These are phyloP conservation scores for Taphrina pruni DNA, from an alignment of 1,139 yeast genomes.

Conservation along the genomic window DNA sequence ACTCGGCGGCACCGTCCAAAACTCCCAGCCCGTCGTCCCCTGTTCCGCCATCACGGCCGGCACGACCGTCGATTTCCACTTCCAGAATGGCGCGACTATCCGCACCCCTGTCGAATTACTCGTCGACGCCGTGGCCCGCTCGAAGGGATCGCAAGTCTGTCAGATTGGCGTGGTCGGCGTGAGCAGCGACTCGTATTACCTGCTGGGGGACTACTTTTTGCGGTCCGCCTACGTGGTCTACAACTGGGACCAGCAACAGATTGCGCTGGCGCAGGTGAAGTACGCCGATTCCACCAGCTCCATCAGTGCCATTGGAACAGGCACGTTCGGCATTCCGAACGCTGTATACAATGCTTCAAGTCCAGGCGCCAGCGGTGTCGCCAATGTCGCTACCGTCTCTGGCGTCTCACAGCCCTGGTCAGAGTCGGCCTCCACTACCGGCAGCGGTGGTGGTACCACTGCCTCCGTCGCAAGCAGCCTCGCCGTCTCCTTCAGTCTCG, in stretches of 20 bases:
- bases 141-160: slow-evolving; percentile 41
- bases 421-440: neutral
- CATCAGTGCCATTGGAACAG: slow-evolving; percentile 13
- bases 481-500: neutral
- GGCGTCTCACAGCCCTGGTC: slow-evolving; percentile 24
- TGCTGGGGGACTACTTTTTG: slow-evolving; percentile 76
- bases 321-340: slow-evolving; percentile 25
- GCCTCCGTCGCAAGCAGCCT: neutral
- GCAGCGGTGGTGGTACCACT: neutral
- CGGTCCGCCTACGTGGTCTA: slow-evolving; percentile 77
- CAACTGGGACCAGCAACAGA: slow-evolving; percentile 68
- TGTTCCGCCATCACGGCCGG: slow-evolving; percentile 56
- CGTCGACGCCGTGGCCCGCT: slow-evolving; percentile 39
- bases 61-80: slow-evolving; percentile 53
- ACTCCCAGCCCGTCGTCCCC: slow-evolving; percentile 49
- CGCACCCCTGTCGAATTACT: slow-evolving; percentile 32
- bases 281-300: slow-evolving; percentile 11
- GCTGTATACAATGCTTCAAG: slow-evolving; percentile 13
- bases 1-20: slow-evolving; percentile 52
- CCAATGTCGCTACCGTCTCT: slow-evolving; percentile 22
- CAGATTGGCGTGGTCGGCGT: slow-evolving; percentile 37
- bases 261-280: slow-evolving; percentile 48
- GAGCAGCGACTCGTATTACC: slow-evolving; percentile 43
- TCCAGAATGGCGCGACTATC: slow-evolving; percentile 41
- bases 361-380: slow-evolving; percentile 3